Conservation (phyloP, 2,329 filamentous ascomycete genomes). For the Ophiostoma piceae region DNA sequence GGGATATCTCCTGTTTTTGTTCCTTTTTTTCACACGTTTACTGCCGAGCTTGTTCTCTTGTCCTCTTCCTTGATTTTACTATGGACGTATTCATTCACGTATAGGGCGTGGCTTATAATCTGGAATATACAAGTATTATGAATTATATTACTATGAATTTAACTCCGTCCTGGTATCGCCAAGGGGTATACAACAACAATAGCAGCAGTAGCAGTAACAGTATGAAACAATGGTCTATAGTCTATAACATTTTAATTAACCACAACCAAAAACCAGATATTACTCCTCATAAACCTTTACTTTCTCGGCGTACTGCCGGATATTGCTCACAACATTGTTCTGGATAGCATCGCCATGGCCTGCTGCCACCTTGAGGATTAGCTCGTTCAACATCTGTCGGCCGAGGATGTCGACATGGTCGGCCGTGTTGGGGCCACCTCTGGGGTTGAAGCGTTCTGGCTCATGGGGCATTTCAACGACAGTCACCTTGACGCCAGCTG, state of each 20-base stretch:
- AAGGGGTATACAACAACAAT: not conserved
- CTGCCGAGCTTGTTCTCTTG: not conserved
- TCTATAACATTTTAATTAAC: not conserved
- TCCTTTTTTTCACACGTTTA: not conserved
- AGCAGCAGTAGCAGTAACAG: not conserved
- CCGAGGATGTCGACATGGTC: constrained; percentile 97
- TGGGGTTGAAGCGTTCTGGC: constrained; percentile 82
- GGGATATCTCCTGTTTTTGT: not conserved
- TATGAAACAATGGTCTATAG: not conserved
- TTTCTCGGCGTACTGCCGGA: constrained; percentile 72
- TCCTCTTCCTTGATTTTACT: not conserved
- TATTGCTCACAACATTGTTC: constrained; percentile 73
- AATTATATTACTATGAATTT: not conserved
- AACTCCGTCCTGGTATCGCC: not conserved
- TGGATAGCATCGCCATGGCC: constrained; percentile 76
- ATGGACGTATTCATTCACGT: not conserved
- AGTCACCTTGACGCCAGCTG: constrained; percentile 71
- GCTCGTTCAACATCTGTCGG: constrained; percentile 79
- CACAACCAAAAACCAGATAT: not conserved
- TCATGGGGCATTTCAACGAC: constrained; percentile 96
- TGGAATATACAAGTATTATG: not conserved
- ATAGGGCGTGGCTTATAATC: not conserved
- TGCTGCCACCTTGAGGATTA: constrained; percentile 79
- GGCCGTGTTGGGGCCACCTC: constrained; percentile 65
- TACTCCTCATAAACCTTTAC: constrained; percentile 74